Base-by-base conservation (phyloP, 2,329 filamentous ascomycete species). In the Trichoderma aggressivum region DNA sequence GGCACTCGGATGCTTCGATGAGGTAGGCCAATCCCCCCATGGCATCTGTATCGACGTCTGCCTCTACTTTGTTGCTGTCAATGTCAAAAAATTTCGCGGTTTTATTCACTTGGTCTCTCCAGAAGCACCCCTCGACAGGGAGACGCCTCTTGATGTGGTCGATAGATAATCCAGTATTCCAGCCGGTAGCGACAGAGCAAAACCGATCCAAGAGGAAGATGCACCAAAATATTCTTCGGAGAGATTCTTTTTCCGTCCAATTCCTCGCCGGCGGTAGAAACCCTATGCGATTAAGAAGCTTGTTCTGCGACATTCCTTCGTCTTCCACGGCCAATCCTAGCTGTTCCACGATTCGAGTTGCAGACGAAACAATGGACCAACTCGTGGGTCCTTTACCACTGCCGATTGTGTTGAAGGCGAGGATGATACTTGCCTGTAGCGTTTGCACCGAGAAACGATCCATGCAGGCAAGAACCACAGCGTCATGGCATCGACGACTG, bases 1-100 rank as follows among this genome's bases (percentile, higher is more conserved):
- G 75, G 6, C 80, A 82, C 70, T 84, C 83, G 0, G 82, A 83
- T 0, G 82, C 82, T 71, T 84, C 83, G n/a, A 84, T 80, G n/a
- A 79, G 79, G 71, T 83, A 85, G 0, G 83, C 83, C 64, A 84
- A 83, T 0, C 82, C 81, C 14, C 79, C 82, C 2, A 83, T 68
- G 18, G 69, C 62, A 56, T 68, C 47, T 12, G 63, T 61, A 28
- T 68, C 64, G 56, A 62, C 70, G 11, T 39, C 62, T 28, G 58
- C 50, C 50, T 70, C 71, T 36, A 70, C 32, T 24, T 43, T 70
- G 47, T 70, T 55, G 43, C 39, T 70, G 34, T 50, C 71, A 55
- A 78, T 76, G 70, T 81, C 79, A 14, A 78, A 71, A 61, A 65
- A 58, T 50, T 65, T 28, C 30, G 64, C 16, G 59, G 72, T 24